Conservation (phyloP, 495 filamentous ascomycete genomes). For the Sordaria brevicollis region DNA sequence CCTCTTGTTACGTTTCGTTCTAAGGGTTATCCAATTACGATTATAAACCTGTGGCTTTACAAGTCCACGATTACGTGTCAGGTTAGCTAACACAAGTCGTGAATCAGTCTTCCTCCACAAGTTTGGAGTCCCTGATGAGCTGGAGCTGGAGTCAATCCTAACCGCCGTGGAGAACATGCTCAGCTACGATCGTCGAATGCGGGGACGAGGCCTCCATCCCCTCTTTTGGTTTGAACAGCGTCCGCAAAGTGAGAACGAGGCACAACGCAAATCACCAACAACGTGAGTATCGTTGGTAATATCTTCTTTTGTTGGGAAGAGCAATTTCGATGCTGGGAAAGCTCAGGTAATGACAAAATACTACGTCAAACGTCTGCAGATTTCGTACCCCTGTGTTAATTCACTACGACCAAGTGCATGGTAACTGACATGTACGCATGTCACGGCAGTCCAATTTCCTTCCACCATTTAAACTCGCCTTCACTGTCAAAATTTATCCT, state of each 20-base stretch:
- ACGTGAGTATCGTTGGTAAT: background rate
- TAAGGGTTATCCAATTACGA: background rate
- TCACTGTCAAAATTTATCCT: background rate
- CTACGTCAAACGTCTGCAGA: background rate
- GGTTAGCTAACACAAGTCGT: background rate
- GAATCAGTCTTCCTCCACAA: background rate
- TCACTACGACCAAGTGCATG: background rate
- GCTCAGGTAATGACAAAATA: background rate
- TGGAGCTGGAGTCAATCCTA: background rate
- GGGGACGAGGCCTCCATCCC: background rate
- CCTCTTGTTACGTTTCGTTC: background rate
- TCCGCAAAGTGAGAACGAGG: background rate
- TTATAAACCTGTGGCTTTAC: background rate
- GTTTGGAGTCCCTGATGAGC: background rate
- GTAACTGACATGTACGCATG: background rate
- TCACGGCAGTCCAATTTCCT: background rate
- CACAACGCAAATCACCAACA: background rate
- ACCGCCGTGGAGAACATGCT: background rate
- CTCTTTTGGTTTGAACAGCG: background rate
- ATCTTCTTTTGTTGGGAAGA: background rate
- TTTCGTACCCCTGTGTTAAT: background rate
- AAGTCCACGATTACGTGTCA: background rate
- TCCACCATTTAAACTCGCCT: too few relatives aligned
- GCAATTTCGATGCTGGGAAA: background rate
- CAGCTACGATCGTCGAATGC: background rate